Evolutionary conservation across 2,329 filamentous ascomycete genomes (phyloP).

Genomic region (Fusarium irregulare): DNA sequence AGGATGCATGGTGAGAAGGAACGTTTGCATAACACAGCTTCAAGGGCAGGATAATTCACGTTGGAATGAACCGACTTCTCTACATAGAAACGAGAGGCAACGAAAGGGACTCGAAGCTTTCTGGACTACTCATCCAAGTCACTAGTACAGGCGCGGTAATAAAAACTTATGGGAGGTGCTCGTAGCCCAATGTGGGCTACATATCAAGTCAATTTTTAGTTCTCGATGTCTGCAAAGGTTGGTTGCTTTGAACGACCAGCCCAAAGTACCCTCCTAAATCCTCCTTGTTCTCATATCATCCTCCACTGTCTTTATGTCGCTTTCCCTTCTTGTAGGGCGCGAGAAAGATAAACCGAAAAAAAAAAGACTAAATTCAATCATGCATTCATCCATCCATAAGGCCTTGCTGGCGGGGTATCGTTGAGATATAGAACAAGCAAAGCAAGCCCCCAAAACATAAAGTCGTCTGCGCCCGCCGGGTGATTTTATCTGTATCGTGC

Average conservation of each 20-base stretch:
- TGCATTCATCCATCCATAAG: slow-evolving; percentile 48
- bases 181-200: slow-evolving; percentile 35
- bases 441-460: slow-evolving; percentile 48
- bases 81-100: not conserved
- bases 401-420: slow-evolving; percentile 54
- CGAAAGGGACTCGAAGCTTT: not conserved
- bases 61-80: not conserved
- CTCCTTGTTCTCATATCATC: not conserved
- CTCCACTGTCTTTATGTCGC: slow-evolving; percentile 10
- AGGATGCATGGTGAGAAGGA: slow-evolving; percentile 57
- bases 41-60: not conserved
- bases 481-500: slow-evolving; percentile 42
- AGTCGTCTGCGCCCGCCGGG: slow-evolving; percentile 47
- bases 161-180: not conserved
- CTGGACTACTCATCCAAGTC: slow-evolving; percentile 2
- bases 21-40: not conserved
- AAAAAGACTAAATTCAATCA: slow-evolving; percentile 34
- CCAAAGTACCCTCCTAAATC: slow-evolving; percentile 8
- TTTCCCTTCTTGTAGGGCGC: slow-evolving; percentile 4
- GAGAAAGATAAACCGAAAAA: slow-evolving; percentile 2
- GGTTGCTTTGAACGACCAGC: slow-evolving; percentile 1
- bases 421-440: slow-evolving; percentile 55
- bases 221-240: slow-evolving; percentile 4
- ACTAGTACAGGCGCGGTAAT: not conserved
- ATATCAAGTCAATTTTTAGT: slow-evolving; percentile 30